Percentiles rank a stretch among this genome's conserved stretches.
These are phyloP conservation scores for Malbranchea zuffiana DNA, from an alignment of 2,329 filamentous ascomycete genomes.

Conservation along the genomic window DNA sequence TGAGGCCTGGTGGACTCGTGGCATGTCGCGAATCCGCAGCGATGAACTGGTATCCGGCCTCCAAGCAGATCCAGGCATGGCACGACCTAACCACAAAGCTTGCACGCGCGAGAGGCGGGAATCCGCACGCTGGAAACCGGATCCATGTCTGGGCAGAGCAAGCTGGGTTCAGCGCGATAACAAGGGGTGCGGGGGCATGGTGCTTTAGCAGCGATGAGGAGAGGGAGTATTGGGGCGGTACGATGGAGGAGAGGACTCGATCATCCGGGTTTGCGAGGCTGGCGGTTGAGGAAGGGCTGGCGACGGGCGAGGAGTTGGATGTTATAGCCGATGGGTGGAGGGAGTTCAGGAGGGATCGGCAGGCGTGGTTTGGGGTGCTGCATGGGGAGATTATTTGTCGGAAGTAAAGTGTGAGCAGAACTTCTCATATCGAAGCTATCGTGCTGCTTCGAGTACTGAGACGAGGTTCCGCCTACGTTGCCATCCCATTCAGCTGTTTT, in stretches of 20 bases:
- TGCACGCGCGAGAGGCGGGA: slow-evolving; percentile 6
- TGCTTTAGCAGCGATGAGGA: slow-evolving; percentile 27
- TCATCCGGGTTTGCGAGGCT: slow-evolving; percentile 22
- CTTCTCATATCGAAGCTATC: no score
- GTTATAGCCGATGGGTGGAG: slow-evolving; percentile 26
- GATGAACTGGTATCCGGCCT: slow-evolving; percentile 25
- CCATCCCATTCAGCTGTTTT: no score
- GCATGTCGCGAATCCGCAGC: slow-evolving; percentile 36
- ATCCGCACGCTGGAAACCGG: slow-evolving; percentile 9
- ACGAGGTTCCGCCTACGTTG: no score
- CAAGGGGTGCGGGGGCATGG: slow-evolving; percentile 26
- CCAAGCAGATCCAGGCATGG: slow-evolving; percentile 5
- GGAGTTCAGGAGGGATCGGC: slow-evolving; percentile 24
- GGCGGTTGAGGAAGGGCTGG: slow-evolving; percentile 24
- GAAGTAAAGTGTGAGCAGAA: no score
- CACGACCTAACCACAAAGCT: neutral
- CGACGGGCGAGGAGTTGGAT: slow-evolving; percentile 24
- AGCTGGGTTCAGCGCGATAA: slow-evolving; percentile 26
- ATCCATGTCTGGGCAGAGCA: slow-evolving; percentile 29
- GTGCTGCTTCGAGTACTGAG: no score
- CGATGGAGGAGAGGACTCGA: slow-evolving; percentile 24
- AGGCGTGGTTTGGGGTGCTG: slow-evolving; percentile 29
- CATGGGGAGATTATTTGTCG: slow-evolving; percentile 32
- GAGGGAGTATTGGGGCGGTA: slow-evolving; percentile 26
- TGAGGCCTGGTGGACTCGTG: slow-evolving; percentile 44